Base-by-base conservation (phyloP, 2,329 filamentous ascomycete species). In the Venturia oleaginea region DNA sequence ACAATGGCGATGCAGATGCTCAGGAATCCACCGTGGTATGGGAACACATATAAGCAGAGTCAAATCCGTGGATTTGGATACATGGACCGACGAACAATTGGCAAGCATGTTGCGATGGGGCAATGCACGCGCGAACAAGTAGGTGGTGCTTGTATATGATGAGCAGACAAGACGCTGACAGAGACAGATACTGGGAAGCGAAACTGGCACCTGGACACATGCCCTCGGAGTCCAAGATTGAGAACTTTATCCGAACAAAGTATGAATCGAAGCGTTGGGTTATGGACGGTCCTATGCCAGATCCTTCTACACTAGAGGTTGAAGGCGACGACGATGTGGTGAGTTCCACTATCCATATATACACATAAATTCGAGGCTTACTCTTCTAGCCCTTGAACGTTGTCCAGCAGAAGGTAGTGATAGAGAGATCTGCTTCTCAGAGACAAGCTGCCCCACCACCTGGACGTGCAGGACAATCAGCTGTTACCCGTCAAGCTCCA, bases 171-270 rank as follows among this genome's bases (percentile, higher is more conserved):
- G n/a, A 46, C 6, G 19, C 42, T 62, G 46, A 54, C 48, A 54
- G 46, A 24, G 2, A 64, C 34, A 84, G 82, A 68, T 87, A 97
- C 76, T 99, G 93, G 93, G 95, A 99, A 78, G 86, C 90, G 67
- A 99, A 97, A 79, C 79, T 99, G 72, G 92, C 93, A 2, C 79
- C 88, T 17, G 92, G 92, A 66, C 94, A 99, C 77, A 86, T 93
- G 59, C 94, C 94, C 1, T 96, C 93, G 27, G 95, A 99, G 80
- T 85, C 90, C 69, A 99, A 99, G 83, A 97, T 99, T 71, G 94
- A 99, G 83, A 99, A 97, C 81, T 99, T 99, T 73, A 97, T 99
- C 71, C 87, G 94, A 69, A 99, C 95, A 65, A 99, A 99, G 78
- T 99, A 99, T 77, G 94, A 99, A 76, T 89, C 94, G 63, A 97